These are phyloP conservation scores for Tylopilus intermedius DNA, from an alignment of 768 basidiomycete genomes.

Conservation along the genomic window DNA sequence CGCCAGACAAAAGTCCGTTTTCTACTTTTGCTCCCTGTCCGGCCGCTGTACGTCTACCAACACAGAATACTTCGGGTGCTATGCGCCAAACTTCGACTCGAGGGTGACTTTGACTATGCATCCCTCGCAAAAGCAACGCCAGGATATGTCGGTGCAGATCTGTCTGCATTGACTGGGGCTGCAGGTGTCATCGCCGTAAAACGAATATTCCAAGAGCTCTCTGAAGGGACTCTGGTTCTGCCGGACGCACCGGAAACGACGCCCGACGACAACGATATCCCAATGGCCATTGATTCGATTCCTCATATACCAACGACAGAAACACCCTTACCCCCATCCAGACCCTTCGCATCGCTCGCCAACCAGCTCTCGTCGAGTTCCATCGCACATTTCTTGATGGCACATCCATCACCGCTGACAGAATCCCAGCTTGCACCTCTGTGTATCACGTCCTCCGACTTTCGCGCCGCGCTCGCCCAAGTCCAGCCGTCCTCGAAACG, in stretches of 20 bases:
- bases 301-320: slow-evolving; percentile 18
- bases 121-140: slow-evolving; percentile 89
- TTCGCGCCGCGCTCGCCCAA: slow-evolving; percentile 72
- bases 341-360: slow-evolving; percentile 35
- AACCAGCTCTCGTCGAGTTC: slow-evolving; percentile 52
- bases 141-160: slow-evolving; percentile 95
- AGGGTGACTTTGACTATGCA: slow-evolving; percentile 83
- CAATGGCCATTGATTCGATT: slow-evolving; percentile 37
- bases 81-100: slow-evolving; percentile 76
- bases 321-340: slow-evolving; percentile 6
- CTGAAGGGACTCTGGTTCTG: slow-evolving; percentile 58
- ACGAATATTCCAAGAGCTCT: slow-evolving; percentile 82
- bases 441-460: slow-evolving; percentile 78
- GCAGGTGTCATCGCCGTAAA: slow-evolving; percentile 96
- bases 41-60: neutral
- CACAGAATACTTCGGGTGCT: slow-evolving; percentile 82
- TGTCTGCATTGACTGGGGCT: slow-evolving; percentile 84
- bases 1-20: slow-evolving; percentile 77
- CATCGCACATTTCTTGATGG: slow-evolving; percentile 84
- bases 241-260: slow-evolving; percentile 33
- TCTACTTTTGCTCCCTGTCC: neutral
- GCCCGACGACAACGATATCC: slow-evolving; percentile 22
- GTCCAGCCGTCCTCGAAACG: slow-evolving; percentile 96
- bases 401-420: slow-evolving; percentile 79
- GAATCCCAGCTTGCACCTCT: slow-evolving; percentile 74